These are phyloP conservation scores for Abortiporus biennis DNA, from an alignment of 1,284 basidiomycete species.

Conservation along the genomic window DNA sequence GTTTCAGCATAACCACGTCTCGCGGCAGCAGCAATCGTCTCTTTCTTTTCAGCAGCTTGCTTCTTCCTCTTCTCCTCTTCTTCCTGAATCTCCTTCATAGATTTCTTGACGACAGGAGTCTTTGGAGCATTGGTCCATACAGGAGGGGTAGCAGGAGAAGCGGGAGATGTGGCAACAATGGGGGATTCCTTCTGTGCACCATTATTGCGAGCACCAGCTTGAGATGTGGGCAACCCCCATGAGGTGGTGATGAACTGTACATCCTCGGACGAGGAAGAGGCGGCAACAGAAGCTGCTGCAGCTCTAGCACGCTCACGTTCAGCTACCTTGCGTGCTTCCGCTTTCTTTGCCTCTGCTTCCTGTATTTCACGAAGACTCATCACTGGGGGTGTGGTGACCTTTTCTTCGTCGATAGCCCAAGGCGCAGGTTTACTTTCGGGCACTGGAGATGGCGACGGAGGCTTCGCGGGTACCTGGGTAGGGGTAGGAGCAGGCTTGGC, in stretches of 20 bases:
- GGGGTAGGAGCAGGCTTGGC: constrained; percentile 17
- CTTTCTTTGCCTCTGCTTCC: constrained; percentile 83
- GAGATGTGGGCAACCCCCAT: constrained; percentile 76
- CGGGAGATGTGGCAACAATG: constrained; percentile 21
- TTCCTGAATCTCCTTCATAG: constrained; percentile 98
- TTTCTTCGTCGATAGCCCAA: constrained; percentile 69
- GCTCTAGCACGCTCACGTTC: constrained; percentile 60
- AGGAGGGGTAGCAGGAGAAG: constrained; percentile 32
- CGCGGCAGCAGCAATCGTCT: constrained; percentile 42
- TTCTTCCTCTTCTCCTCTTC: constrained; percentile 89
- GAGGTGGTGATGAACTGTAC: constrained; percentile 58
- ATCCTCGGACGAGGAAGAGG: constrained; percentile 39
- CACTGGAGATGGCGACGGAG: constrained; percentile 25
- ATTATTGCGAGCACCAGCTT: constrained; percentile 47
- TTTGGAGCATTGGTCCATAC: constrained; percentile 68
- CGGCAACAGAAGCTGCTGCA: constrained; percentile 32
- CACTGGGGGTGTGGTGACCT: constrained; percentile 39
- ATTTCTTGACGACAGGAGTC: constrained; percentile 68
- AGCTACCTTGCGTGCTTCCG: constrained; percentile 66
- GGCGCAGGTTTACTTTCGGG: constrained; percentile 39
- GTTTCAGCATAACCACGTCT: constrained; percentile 79
- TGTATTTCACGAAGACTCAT: constrained; percentile 91
- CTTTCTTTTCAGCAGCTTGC: constrained; percentile 53
- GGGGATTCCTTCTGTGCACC: constrained; percentile 39
- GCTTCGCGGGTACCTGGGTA: constrained; percentile 10